Percentiles rank a stretch among this genome's conserved stretches.
These are phyloP conservation scores for Zygosaccharomyces sapae DNA, from an alignment of 1,139 yeast species.

Conservation along the genomic window DNA sequence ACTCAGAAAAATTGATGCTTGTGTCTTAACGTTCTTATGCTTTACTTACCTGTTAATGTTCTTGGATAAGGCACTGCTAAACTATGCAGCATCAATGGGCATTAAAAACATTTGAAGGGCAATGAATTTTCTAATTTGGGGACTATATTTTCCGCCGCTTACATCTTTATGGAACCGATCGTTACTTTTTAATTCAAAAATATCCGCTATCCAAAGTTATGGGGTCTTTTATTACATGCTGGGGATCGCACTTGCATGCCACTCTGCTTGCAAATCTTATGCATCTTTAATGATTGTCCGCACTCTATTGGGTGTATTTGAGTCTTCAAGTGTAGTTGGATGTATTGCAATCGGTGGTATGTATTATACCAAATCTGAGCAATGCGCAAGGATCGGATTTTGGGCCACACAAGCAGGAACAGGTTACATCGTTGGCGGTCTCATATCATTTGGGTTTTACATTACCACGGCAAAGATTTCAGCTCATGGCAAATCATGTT, in stretches of 20 bases:
- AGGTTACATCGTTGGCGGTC: slow-evolving; percentile 53
- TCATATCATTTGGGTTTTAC: slow-evolving; percentile 50
- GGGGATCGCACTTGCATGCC: slow-evolving; percentile 54
- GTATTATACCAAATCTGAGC: slow-evolving; percentile 52
- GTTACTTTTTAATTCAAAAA: slow-evolving; percentile 49
- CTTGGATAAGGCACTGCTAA: slow-evolving; percentile 47
- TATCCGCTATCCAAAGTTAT: slow-evolving; percentile 53
- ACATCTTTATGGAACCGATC: slow-evolving; percentile 54
- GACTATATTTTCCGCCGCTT: slow-evolving; percentile 53
- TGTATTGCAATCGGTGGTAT: slow-evolving; percentile 54
- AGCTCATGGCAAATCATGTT: slow-evolving; percentile 50
- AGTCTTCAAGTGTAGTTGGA: slow-evolving; percentile 55
- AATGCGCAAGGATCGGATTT: slow-evolving; percentile 49
- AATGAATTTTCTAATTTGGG: slow-evolving; percentile 51
- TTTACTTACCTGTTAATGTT: slow-evolving; percentile 48
- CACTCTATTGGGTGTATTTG: slow-evolving; percentile 52
- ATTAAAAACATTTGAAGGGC: slow-evolving; percentile 42
- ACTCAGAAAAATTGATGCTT: slow-evolving; percentile 42
- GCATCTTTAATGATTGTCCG: slow-evolving; percentile 50
- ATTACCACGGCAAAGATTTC: slow-evolving; percentile 33
- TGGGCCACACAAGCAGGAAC: slow-evolving; percentile 46
- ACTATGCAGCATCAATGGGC: slow-evolving; percentile 52
- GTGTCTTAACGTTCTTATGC: slow-evolving; percentile 46
- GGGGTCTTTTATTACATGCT: slow-evolving; percentile 43
- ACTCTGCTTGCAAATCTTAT: slow-evolving; percentile 47